phyloP scores from a whole-genome alignment of 805 yeast species.

The Cephaloascus albidus region DNA sequence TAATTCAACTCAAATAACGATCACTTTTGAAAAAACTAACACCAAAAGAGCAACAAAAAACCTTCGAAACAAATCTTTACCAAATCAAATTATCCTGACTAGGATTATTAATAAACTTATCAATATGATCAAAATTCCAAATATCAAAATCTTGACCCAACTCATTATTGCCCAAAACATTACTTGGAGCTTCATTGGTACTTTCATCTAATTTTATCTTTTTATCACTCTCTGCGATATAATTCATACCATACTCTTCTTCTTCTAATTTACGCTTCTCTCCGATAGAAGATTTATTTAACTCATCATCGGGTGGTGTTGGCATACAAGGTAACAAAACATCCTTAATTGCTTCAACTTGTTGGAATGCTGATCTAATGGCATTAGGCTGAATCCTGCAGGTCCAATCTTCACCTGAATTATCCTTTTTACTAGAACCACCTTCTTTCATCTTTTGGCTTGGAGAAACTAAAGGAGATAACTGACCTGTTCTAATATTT shows the following conservation, averaged over 20 bases:
- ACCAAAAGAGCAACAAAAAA: no score
- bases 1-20: no score
- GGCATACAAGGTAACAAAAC: conserved; percentile 17
- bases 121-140: conserved; percentile 3
- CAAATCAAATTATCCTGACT: no score
- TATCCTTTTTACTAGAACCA: conserved; percentile 10
- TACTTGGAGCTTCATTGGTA: conserved; percentile 5
- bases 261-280: neutral
- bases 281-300: neutral
- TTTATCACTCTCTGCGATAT: no score
- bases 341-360: conserved; percentile 26
- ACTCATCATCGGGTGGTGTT: conserved; percentile 24
- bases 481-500: conserved; percentile 16
- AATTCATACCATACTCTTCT: conserved; percentile 1
- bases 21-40: no score
- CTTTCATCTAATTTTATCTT: conserved; percentile 2
- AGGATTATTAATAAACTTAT: no score
- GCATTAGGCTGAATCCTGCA: conserved; percentile 37
- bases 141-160: conserved; percentile 1
- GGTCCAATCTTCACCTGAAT: conserved; percentile 23
- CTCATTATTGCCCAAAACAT: conserved; percentile 5
- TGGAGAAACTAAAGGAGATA: conserved; percentile 21
- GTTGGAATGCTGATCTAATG: conserved; percentile 35
- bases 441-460: no score
- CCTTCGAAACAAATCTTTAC: no score